Percentiles rank a stretch among this genome's conserved stretches.
These are phyloP conservation scores for Lasiodiplodia sp. DNA, from an alignment of 2,329 filamentous ascomycete genomes.

Conservation along the genomic window DNA sequence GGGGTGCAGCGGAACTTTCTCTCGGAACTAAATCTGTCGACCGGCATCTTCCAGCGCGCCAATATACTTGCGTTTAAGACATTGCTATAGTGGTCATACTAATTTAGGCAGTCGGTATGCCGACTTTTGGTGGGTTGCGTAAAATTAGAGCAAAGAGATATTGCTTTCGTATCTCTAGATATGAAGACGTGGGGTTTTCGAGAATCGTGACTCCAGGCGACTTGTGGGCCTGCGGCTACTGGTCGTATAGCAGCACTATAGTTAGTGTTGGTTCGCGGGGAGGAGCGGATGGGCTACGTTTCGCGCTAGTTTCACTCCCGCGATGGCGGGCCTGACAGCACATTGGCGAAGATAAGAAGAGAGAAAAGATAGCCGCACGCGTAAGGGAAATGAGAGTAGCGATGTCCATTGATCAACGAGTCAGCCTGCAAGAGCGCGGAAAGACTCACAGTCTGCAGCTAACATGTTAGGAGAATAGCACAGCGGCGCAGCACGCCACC, in stretches of 20 bases:
- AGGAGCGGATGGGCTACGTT: neutral
- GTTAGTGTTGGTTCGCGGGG: slow-evolving; percentile 4
- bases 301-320: neutral
- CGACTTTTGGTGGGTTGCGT: neutral
- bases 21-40: neutral
- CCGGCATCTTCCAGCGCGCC: neutral
- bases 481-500: no score
- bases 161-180: neutral
- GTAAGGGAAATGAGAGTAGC: neutral
- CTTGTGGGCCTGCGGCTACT: neutral
- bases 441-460: neutral
- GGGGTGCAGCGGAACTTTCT: neutral
- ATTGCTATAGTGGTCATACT: neutral
- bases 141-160: neutral
- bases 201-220: neutral
- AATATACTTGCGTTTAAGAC: neutral
- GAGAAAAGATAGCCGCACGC: neutral
- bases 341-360: neutral
- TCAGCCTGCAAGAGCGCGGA: neutral
- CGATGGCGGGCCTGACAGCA: neutral
- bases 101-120: neutral
- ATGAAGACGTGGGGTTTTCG: neutral
- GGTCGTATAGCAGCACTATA: neutral
- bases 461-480: neutral
- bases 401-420: neutral